Percentiles rank a stretch among this genome's conserved stretches.
These are phyloP conservation scores for Phylloporus sp. DNA, from an alignment of 768 basidiomycete genomes.

Conservation along the genomic window DNA sequence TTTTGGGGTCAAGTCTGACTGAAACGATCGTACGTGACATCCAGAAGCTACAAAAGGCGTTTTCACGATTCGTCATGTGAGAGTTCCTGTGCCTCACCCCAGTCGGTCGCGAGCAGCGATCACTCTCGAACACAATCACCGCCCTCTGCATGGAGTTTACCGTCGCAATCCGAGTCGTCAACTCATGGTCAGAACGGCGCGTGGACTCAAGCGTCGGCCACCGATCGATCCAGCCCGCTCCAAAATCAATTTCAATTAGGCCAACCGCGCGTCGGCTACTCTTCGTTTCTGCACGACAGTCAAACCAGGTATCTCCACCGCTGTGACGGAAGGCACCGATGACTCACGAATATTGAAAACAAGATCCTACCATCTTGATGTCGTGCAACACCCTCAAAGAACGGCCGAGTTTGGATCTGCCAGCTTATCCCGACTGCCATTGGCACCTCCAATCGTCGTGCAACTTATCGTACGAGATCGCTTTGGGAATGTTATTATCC, in stretches of 20 bases:
- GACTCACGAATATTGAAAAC: slow-evolving; percentile 17
- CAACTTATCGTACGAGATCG: slow-evolving; percentile 72
- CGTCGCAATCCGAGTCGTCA: slow-evolving; percentile 33
- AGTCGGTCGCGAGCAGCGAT: slow-evolving; percentile 38
- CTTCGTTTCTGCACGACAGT: slow-evolving; percentile 52
- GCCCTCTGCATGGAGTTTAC: slow-evolving; percentile 39
- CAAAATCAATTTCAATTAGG: slow-evolving; percentile 34
- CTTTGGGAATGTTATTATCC: slow-evolving; percentile 64
- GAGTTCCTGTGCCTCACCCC: slow-evolving; percentile 27
- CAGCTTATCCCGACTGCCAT: slow-evolving; percentile 71
- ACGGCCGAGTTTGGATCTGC: slow-evolving; percentile 78
- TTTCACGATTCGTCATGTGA: slow-evolving; percentile 30
- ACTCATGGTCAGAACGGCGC: slow-evolving; percentile 19
- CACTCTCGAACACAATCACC: slow-evolving; percentile 46
- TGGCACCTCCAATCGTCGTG: slow-evolving; percentile 80
- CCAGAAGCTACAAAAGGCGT: slow-evolving; percentile 30
- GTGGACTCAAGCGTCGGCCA: slow-evolving; percentile 26
- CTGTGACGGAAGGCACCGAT: slow-evolving; percentile 8
- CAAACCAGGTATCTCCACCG: slow-evolving; percentile 44
- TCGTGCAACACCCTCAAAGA: slow-evolving; percentile 78
- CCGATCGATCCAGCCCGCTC: slow-evolving; percentile 32
- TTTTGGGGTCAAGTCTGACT: slow-evolving; percentile 9
- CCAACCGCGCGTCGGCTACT: slow-evolving; percentile 52
- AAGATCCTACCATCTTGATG: slow-evolving; percentile 74
- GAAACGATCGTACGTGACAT: slow-evolving; percentile 5